Evolutionary conservation across 2,329 filamentous ascomycete species (phyloP), one percentile per base, ranked within the genome.

Genomic region (Malbranchea cinnamomea): DNA sequence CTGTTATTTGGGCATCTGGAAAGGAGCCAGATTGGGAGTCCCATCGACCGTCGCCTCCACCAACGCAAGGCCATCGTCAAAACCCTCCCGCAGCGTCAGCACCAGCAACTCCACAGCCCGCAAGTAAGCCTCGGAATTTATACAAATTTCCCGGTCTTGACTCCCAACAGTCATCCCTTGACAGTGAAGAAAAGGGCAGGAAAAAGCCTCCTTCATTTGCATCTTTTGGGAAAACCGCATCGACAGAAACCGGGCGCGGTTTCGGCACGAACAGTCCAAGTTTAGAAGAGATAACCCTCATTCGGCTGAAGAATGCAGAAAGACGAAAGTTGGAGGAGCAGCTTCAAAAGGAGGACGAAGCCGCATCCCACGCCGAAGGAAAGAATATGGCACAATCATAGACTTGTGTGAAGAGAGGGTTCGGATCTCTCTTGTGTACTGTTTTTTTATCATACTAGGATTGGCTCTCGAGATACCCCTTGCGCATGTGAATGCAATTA

Each of bases 231-330:
- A 16, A 52, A 1, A 49, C 48, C 9, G 33, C 43, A 24, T 45
- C 46, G 3, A 41, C 46, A 12, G 37, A 41, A 23, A 41, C 43
- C 4, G 27, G 33, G 1, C 19, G 23, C 11, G 34, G 39, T 6
- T 42, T 48, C 7, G 44, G 43, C 3, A 25, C 43, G 4, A 50
- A 46, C 12, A 47, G 46, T 21, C 55, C 54, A 7, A 62, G 51
- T 32, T 36, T 62, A n/a, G 50, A 62, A 37, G 59, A 62, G 25
- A 36, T 57, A 29, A 71, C 65, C 1, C 59, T 72, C 53, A 71
- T 67, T 36, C 59, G 67, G 33, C 40, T 74, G 23, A 65, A 66
- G 39, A 68, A 63, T 33, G 68, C 68, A 1, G 68, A 73, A 46
- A 62, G 58, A 33, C 60, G 56, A 40, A 56, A 58, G 18, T 37